Conservation (phyloP, 192 early-diverging fungal genomes). For the Oehlia diaphana region DNA sequence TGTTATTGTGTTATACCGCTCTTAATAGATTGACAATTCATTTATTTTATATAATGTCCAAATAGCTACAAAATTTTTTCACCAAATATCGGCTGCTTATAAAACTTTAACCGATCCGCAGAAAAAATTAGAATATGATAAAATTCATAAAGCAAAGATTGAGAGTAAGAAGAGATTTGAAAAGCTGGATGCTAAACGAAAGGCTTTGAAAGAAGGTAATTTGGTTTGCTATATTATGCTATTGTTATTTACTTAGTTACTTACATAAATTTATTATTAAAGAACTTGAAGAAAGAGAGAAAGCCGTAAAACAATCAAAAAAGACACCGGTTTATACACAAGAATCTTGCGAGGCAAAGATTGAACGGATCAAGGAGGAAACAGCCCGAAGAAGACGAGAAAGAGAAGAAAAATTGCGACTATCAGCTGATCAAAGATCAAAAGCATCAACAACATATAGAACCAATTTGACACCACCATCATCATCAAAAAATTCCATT, state of each 20-base stretch:
- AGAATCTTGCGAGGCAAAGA: constrained; percentile 37
- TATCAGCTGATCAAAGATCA: neutral
- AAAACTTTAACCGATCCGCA: constrained; percentile 39
- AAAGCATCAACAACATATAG: neutral
- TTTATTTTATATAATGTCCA: neutral
- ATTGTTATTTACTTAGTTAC: neutral
- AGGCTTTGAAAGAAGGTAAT: constrained; percentile 36
- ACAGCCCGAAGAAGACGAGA: constrained; percentile 34
- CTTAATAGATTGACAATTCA: neutral
- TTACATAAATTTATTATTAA: neutral
- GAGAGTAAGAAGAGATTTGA: constrained; percentile 39
- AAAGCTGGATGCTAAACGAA: constrained; percentile 44
- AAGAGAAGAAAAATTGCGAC: constrained; percentile 28
- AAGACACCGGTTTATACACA: constrained; percentile 30
- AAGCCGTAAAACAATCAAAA: constrained; percentile 37
- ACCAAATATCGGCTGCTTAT: constrained; percentile 34
- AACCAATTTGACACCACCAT: neutral
- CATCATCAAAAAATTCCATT: neutral
- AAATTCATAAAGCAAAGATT: constrained; percentile 36
- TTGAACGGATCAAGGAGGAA: constrained; percentile 39
- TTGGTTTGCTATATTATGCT: neutral
- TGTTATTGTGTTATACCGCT: neutral
- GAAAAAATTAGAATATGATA: constrained; percentile 43
- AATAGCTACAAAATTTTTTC: constrained; percentile 37
- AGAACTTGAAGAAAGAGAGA: constrained; percentile 43